Conservation (phyloP, 768 basidiomycete species). For the Termitomyces sp. region DNA sequence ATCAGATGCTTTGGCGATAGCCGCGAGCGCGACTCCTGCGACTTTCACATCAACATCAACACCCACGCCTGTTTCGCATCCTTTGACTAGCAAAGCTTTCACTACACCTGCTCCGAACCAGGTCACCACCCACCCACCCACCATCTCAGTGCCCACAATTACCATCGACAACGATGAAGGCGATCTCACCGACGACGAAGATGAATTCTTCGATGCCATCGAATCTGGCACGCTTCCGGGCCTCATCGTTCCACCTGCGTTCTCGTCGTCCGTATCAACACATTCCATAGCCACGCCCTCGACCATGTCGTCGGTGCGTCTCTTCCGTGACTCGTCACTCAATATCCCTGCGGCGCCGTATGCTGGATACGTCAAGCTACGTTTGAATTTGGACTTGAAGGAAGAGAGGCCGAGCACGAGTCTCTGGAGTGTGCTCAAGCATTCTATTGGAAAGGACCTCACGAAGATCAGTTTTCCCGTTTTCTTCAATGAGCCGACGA, state of each 20-base stretch:
- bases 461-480: slow-evolving; percentile 96
- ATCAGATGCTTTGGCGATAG: not conserved
- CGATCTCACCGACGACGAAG: slow-evolving; percentile 71
- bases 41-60: not conserved
- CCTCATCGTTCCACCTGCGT: slow-evolving; percentile 42
- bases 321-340: not conserved
- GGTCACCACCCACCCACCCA: not conserved
- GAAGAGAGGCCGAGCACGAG: slow-evolving; percentile 87
- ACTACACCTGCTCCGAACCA: not conserved
- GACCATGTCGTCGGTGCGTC: not conserved
- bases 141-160: not conserved
- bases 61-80: no score
- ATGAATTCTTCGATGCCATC: slow-evolving; percentile 98
- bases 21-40: not conserved
- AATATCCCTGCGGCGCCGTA: slow-evolving; percentile 36
- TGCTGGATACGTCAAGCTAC: slow-evolving; percentile 60
- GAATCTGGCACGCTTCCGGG: slow-evolving; percentile 77
- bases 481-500: slow-evolving; percentile 90
- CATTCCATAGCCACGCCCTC: not conserved
- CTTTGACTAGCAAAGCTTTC: no score
- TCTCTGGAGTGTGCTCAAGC: slow-evolving; percentile 92
- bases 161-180: slow-evolving; percentile 19
- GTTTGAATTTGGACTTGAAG: slow-evolving; percentile 54
- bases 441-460: slow-evolving; percentile 93
- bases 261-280: not conserved